Conservation (phyloP, 192 early-diverging fungal species). For the Coemansia sp. region DNA sequence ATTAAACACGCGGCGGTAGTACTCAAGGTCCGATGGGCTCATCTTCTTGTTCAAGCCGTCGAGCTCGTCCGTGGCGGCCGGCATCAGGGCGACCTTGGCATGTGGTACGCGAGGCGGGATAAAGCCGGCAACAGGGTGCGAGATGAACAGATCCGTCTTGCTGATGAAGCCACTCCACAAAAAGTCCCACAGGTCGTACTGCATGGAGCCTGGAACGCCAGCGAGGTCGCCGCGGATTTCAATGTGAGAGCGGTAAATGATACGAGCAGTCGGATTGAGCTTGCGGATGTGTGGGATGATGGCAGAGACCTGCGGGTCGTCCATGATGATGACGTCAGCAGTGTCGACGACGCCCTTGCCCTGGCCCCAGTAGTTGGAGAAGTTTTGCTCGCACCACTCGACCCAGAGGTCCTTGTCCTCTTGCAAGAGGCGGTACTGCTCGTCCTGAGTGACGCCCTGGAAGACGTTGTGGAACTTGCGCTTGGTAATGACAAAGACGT, state of each 20-base stretch:
- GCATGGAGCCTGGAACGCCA: constrained; percentile 61
- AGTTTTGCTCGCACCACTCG: constrained; percentile 69
- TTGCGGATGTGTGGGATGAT: constrained; percentile 78
- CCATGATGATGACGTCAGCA: constrained; percentile 84
- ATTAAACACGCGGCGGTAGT: constrained; percentile 79
- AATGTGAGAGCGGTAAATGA: constrained; percentile 84
- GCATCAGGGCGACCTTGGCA: constrained; percentile 65
- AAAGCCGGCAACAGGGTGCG: constrained; percentile 75
- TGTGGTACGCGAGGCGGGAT: constrained; percentile 71
- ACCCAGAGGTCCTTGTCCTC: constrained; percentile 67
- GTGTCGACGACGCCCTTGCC: constrained; percentile 64
- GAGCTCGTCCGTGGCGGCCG: constrained; percentile 75
- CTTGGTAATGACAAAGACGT: constrained; percentile 86
- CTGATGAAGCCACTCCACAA: constrained; percentile 69
- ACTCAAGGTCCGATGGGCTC: constrained; percentile 55
- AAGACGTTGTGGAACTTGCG: constrained; percentile 86
- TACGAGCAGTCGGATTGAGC: constrained; percentile 64
- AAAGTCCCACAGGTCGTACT: constrained; percentile 76
- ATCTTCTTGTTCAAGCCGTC: constrained; percentile 83
- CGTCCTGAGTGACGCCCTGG: constrained; percentile 73
- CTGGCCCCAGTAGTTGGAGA: constrained; percentile 71
- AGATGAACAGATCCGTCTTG: constrained; percentile 75
- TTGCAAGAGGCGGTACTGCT: constrained; percentile 48
- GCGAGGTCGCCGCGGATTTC: constrained; percentile 79
- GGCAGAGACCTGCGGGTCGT: constrained; percentile 81